Conservation (phyloP, 2,329 filamentous ascomycete species). For the Lachnellula occidentalis region DNA sequence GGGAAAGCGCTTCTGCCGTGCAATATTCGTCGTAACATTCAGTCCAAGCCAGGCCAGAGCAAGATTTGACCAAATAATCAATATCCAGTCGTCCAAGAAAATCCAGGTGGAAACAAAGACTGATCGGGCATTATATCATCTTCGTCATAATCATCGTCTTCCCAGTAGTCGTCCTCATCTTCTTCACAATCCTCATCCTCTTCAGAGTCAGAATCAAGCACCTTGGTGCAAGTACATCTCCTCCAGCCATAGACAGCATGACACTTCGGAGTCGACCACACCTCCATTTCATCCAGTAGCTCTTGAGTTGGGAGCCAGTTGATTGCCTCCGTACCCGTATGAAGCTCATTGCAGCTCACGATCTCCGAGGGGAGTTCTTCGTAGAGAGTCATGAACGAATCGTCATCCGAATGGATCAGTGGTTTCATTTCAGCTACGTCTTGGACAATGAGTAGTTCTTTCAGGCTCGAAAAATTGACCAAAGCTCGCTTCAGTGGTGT, state of each 20-base stretch:
- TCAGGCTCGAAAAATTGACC: background rate
- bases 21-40: too few species aligned
- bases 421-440: background rate
- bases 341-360: background rate
- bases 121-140: background rate
- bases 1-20: too few species aligned
- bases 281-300: background rate
- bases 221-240: constrained; percentile 8
- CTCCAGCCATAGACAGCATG: constrained; percentile 16
- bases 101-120: background rate
- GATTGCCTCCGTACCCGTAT: background rate
- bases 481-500: background rate
- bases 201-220: background rate
- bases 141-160: background rate
- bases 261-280: constrained; percentile 5
- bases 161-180: background rate
- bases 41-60: too few species aligned
- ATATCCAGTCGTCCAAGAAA: background rate
- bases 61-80: too few species aligned
- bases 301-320: background rate
- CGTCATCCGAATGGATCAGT: background rate
- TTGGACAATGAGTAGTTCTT: constrained; percentile 2
- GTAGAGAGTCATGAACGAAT: constrained; percentile 2
- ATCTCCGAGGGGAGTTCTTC: constrained; percentile 8
- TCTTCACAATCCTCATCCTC: constrained; percentile 2